Conservation (phyloP, 371 early-diverging fungal species). For the Mucor mucedo region DNA sequence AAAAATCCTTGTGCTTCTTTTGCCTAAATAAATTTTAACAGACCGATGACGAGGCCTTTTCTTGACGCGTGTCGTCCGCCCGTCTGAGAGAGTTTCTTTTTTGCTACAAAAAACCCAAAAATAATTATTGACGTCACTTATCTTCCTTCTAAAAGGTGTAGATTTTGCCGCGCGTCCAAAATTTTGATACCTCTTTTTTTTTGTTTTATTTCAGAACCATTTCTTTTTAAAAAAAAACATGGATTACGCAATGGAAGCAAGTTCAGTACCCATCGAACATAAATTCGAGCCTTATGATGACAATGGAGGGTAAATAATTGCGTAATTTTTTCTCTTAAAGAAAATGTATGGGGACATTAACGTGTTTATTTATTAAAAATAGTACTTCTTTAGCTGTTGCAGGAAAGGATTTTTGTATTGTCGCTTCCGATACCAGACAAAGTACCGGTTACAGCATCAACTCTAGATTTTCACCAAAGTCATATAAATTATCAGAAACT, state of each 20-base stretch:
- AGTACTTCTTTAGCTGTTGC: constrained; percentile 95
- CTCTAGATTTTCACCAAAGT: constrained; percentile 93
- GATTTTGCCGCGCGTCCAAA: constrained; percentile 17
- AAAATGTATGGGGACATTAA: neutral
- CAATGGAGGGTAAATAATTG: constrained; percentile 70
- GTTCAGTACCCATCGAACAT: constrained; percentile 60
- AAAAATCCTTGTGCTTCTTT: constrained; percentile 5
- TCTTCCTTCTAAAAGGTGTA: neutral
- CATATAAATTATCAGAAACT: constrained; percentile 88
- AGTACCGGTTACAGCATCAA: constrained; percentile 96
- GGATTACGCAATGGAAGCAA: constrained; percentile 38
- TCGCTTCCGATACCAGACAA: constrained; percentile 98
- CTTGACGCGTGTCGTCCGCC: constrained; percentile 11
- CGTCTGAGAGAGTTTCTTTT: neutral
- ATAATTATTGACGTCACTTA: constrained; percentile 8
- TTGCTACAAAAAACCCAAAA: neutral
- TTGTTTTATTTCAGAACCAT: neutral
- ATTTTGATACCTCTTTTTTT: neutral
- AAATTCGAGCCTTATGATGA: constrained; percentile 83
- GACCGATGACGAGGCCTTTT: constrained; percentile 21
- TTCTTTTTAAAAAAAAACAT: constrained; percentile 12
- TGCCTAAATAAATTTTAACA: neutral
- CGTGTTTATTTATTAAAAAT: constrained; percentile 3
- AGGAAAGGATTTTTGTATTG: constrained; percentile 93
- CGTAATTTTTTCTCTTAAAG: neutral